Evolutionary conservation across 106 monocot species (phyloP), one percentile per base, ranked within the genome.

Genomic region (Alisma plantagoaquatica): DNA sequence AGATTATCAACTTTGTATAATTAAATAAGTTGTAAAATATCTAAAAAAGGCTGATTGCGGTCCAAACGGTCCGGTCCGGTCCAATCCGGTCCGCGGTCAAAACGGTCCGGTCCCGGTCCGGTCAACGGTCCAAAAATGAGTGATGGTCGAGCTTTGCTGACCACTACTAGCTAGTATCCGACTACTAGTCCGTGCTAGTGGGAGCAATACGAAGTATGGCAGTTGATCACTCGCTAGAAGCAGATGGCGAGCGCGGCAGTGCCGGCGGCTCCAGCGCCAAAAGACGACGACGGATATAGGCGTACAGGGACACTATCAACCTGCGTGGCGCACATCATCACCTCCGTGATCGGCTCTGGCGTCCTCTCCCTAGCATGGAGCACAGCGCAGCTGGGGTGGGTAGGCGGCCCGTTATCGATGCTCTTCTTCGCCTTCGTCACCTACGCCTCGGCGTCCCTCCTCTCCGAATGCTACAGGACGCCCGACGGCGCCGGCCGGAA

Each of bases 371-470:
- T 72, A 16, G 72, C 72, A 16, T 72, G 72, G 72, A 65, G 65
- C 53, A 65, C 51, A 1, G 65, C 72, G 10, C 56, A 73, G 21
- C 46, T 81, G 44, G 80, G 82, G 4, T 82, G 82, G 82, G 51
- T 73, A 18, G 82, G 62, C 2, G 82, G 77, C 9, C 82, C 82
- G 0, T 41, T 71, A 18, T 8, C 60, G 23, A 57, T 91, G 66
- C 20, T 84, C 14, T 35, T 65, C 61, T 92, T 92, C 20, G 92
- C 92, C 16, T 21, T 76, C 10, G 82, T 92, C 41, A 89, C 83
- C 31, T 68, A 73, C 18, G 49, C 67, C 30, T 83, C 83, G 16
- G 67, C 79, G 20, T 70, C 51, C 41, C 66, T 89, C n/a, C 75
- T 89, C 50, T 59, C 79, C 10, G 89, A 89, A 29, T 89, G 89